Percentiles rank a stretch among this genome's conserved stretches.
Conservation (phyloP, 2,329 filamentous ascomycete species). For the Pochonia chlamydosporia region DNA sequence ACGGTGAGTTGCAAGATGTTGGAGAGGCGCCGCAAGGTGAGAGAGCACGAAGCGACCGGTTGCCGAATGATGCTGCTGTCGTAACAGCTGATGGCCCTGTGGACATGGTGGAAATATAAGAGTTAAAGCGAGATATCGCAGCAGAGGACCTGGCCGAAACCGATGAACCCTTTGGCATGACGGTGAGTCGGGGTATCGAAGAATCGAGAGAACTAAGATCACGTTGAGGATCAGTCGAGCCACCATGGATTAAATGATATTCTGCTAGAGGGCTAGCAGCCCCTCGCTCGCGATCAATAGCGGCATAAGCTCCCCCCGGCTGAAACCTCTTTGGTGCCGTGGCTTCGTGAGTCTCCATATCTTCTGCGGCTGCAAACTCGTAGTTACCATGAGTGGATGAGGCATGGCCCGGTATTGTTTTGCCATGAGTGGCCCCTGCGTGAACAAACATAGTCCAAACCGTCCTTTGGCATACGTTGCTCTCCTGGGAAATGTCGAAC, state of each 20-base stretch:
- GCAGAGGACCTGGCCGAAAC: slow-evolving; percentile 38
- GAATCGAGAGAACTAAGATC: slow-evolving; percentile 45
- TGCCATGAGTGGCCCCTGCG: slow-evolving; percentile 38
- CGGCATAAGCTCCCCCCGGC: slow-evolving; percentile 39
- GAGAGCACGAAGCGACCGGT: slow-evolving; percentile 38
- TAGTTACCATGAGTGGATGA: slow-evolving; percentile 40
- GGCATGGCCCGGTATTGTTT: slow-evolving; percentile 48
- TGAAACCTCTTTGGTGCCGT: slow-evolving; percentile 44
- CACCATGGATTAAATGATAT: slow-evolving; percentile 37
- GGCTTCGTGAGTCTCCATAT: slow-evolving; percentile 47
- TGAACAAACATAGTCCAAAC: slow-evolving; percentile 41
- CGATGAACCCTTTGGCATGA: slow-evolving; percentile 38
- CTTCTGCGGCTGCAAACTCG: slow-evolving; percentile 31
- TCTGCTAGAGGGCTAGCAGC: slow-evolving; percentile 49
- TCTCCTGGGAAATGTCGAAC: slow-evolving; percentile 34
- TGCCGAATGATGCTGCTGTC: slow-evolving; percentile 38
- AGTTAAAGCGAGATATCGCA: slow-evolving; percentile 35
- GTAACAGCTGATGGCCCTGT: slow-evolving; percentile 36
- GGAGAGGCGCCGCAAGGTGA: slow-evolving; percentile 46
- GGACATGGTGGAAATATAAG: slow-evolving; percentile 41
- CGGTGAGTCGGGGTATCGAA: slow-evolving; percentile 43
- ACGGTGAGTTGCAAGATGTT: slow-evolving; percentile 43
- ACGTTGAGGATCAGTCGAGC: slow-evolving; percentile 34
- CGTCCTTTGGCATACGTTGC: slow-evolving; percentile 38
- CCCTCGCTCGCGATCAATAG: slow-evolving; percentile 45